Evolutionary conservation across 1,139 yeast genomes (phyloP), one percentile per base, ranked within the genome.

Genomic region (Saccharomyces hybrid): DNA sequence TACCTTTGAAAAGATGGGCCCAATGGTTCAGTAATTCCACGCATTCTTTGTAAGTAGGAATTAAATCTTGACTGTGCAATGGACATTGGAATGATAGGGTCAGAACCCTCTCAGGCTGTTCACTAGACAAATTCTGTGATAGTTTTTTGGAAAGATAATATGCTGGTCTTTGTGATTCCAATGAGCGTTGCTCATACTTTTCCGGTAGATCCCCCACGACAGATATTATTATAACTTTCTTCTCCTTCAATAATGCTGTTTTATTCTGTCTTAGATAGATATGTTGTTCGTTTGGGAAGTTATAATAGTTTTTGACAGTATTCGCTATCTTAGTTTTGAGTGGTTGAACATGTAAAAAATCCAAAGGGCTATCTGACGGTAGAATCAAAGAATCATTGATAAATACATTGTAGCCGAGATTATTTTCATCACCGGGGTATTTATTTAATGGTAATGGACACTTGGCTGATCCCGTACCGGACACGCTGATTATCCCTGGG

Each of bases 141-240:
- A 68, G 41, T 47, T 63, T 62, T 26, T 52, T 55, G n/a, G 67
- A 57, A 8, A 68, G 52, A 47, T 66, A 62, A 25, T 59, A 58
- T 1, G 71, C 65, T 2, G 67, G 56, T 23, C 66, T 55, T 48
- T 63, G 66, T 38, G 60, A 61, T 9, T 64, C 67, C 13, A 66
- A 44, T 2, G 70, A 61, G 13, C 54, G 50, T 41, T 63, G 64
- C 51, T 66, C 70, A 53, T 68, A 69, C 54, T 63, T 63, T 5
- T 67, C 70, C 14, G 72, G 72, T 25, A 69, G 53, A 51, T 59
- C 57, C 0, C 71, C 71, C n/a, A 60, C 65, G 6, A 67, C 56
- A n/a, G 69, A 61, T n/a, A 69, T 58, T 14, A 68, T 60, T 3
- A 66, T 32, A 25, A 62, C 57, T 47, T 60, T 67, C 50, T 59